Evolutionary conservation across 352 stramenopile genomes (phyloP), one percentile per base, ranked within the genome.

Genomic region (Pythium phragmitis): DNA sequence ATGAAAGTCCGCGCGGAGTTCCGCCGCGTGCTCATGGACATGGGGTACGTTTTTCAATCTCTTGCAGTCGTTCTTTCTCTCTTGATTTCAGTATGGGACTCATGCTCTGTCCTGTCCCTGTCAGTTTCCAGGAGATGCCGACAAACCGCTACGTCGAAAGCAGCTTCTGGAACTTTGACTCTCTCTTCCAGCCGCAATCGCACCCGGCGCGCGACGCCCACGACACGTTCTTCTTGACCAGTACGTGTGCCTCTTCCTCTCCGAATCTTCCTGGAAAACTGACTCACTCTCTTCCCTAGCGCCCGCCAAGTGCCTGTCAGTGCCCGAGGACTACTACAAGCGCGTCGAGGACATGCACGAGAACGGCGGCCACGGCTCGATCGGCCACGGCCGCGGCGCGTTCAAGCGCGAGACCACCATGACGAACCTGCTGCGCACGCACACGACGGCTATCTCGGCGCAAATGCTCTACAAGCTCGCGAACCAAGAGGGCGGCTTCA

Each of bases 141-240:
- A 99, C 98, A 33, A 99, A 98, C 81, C 97, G 97, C 75, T 99
- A 92, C 85, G 97, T 99, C 23, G 98, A 99, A 79, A 98, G 82
- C 71, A 98, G 89, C 65, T 99, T 99, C 78, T 99, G 98, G 98
- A 99, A 99, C 85, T 99, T 99, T 78, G 98, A 99, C 77, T 96
- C 97, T 53, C 87, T 99, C 54, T 99, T 99, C 78, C 97, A 99
- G 85, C 98, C 98, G 45, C 98, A 99, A 85, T 98, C 88, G 34
- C 98, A 99, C 74, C 98, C 98, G 43, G 98, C 98, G 16, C 87
- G 98, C 69, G 98, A 99, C 74, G 97, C 97, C 28, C 98, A 99
- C 74, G 98, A 99, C 79, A 99, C 98, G 37, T 99, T 99, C 81
- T 99, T 99, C 85, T 97, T 99, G 63, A 98, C 98, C 3, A 76